A percentile compares a stretch with the other conserved stretches of the same genome.
phyloP scores from a whole-genome alignment of 371 early-diverging fungal species.

The Batrachochytrium dendrobatidis region DNA sequence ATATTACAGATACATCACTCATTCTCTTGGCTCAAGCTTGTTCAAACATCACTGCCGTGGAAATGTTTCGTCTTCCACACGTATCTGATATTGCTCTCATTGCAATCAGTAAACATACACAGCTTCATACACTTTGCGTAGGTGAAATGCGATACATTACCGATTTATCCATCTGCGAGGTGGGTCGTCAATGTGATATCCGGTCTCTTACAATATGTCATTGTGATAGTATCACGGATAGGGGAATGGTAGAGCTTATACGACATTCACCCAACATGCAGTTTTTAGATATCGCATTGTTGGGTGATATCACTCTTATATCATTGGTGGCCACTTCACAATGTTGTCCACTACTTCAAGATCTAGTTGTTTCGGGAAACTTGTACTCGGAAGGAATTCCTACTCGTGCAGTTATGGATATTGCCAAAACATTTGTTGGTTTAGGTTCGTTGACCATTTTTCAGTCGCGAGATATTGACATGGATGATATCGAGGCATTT shows the following conservation, averaged over 20 bases:
- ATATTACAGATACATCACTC: background rate
- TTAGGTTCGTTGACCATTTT: background rate
- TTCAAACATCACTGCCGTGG: background rate
- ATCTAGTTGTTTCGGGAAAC: conserved; percentile 3
- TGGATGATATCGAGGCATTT: conserved; percentile 1
- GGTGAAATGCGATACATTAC: conserved; percentile 1
- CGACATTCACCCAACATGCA: conserved; percentile 2
- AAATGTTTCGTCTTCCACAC: background rate
- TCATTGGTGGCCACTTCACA: background rate
- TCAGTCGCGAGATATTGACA: background rate
- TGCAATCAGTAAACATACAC: background rate
- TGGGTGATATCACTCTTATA: conserved; percentile 1
- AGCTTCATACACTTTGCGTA: background rate
- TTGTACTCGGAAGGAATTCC: background rate
- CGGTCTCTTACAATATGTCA: conserved; percentile 3
- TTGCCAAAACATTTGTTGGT: background rate
- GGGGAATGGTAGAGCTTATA: background rate
- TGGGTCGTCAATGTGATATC: conserved; percentile 1
- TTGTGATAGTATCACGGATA: conserved; percentile 3
- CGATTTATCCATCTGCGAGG: background rate
- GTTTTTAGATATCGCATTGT: background rate
- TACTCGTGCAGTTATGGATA: background rate
- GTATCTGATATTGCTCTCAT: background rate
- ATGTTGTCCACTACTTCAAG: background rate
- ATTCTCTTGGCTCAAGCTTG: background rate